Percentiles rank a stretch among this genome's conserved stretches.
Conservation (phyloP, 2,329 filamentous ascomycete species). For the Zopfia rhizophila region DNA sequence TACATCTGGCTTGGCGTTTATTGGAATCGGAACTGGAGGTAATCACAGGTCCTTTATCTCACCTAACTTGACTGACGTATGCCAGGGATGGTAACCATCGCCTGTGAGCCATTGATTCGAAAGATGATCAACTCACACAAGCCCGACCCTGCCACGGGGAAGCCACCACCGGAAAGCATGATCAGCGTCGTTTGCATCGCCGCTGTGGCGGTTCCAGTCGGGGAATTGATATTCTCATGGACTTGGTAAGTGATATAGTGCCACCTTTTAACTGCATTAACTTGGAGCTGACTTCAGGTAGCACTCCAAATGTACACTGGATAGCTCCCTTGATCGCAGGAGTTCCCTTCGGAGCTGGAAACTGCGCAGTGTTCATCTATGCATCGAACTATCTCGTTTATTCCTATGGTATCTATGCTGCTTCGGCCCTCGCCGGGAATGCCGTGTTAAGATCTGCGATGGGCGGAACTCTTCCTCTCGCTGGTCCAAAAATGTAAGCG, state of each 20-base stretch:
- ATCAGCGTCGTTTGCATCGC: conserved; percentile 83
- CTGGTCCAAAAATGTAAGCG: conserved; percentile 72
- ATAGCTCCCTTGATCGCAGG: conserved; percentile 81
- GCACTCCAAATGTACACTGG: conserved; percentile 84
- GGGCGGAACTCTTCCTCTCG: conserved; percentile 82
- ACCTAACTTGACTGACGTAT: conserved; percentile 51
- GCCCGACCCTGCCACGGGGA: conserved; percentile 78
- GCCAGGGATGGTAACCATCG: conserved; percentile 58
- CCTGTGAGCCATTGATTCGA: conserved; percentile 74
- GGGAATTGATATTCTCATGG: conserved; percentile 89
- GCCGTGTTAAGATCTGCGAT: conserved; percentile 76
- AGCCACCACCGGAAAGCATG: conserved; percentile 79
- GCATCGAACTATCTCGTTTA: conserved; percentile 81
- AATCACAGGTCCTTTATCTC: neutral
- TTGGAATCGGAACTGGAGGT: conserved; percentile 74
- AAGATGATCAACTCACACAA: conserved; percentile 80
- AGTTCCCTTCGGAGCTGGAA: conserved; percentile 81
- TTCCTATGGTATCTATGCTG: conserved; percentile 83
- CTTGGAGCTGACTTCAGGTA: neutral
- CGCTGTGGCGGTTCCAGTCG: conserved; percentile 76
- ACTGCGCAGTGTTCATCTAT: conserved; percentile 84
- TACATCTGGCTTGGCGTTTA: conserved; percentile 78
- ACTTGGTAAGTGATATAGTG: too few species aligned
- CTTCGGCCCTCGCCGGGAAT: conserved; percentile 82
- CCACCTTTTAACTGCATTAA: neutral